A percentile compares a stretch with the other conserved stretches of the same genome.
Conservation (phyloP, 768 basidiomycete genomes). For the Lanmaoa pseudosensibilis region DNA sequence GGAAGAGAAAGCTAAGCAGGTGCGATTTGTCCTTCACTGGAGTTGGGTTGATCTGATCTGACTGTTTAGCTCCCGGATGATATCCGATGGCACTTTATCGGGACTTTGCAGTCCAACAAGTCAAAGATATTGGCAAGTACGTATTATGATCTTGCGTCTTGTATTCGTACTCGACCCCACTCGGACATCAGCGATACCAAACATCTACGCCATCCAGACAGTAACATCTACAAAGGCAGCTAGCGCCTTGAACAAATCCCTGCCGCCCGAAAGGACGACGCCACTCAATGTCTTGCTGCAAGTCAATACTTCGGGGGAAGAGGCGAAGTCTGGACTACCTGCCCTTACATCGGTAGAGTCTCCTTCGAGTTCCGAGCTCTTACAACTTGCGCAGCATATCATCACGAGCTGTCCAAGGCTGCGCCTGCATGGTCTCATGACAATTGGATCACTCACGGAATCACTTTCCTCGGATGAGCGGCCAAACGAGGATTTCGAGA, state of each 20-base stretch:
- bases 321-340: conserved; percentile 80
- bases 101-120: conserved; percentile 91
- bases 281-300: conserved; percentile 86
- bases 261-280: conserved; percentile 51
- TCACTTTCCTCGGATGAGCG: conserved; percentile 49
- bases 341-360: conserved; percentile 46
- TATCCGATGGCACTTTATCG: conserved; percentile 97
- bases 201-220: conserved; percentile 85
- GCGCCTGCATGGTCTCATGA: conserved; percentile 88
- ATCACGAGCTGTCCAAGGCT: conserved; percentile 71
- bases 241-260: conserved; percentile 70
- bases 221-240: conserved; percentile 81
- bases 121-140: conserved; percentile 82
- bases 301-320: conserved; percentile 95
- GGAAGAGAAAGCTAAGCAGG: conserved; percentile 77
- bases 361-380: conserved; percentile 48
- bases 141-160: conserved; percentile 17
- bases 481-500: conserved; percentile 73
- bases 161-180: conserved; percentile 5
- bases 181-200: conserved; percentile 67
- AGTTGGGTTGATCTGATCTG: conserved; percentile 5
- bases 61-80: conserved; percentile 71
- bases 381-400: conserved; percentile 69
- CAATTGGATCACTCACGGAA: conserved; percentile 82
- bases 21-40: conserved; percentile 34